Conservation (phyloP, 768 basidiomycete species). For the Rhizopogon sp. region DNA sequence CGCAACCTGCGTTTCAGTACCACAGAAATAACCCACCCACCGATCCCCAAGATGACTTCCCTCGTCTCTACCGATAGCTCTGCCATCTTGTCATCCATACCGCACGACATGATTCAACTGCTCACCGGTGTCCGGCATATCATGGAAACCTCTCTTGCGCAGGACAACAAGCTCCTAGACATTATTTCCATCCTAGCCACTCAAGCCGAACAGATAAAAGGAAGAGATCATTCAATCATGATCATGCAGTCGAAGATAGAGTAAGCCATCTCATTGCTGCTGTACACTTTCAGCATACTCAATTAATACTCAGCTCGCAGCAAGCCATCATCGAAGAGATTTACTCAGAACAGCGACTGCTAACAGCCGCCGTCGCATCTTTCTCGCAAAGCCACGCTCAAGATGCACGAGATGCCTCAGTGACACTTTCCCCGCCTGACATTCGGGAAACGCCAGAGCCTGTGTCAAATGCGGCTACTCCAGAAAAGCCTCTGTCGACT, state of each 20-base stretch:
- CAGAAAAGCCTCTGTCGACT: neutral
- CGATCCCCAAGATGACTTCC: neutral
- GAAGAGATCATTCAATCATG: neutral
- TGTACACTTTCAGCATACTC: neutral
- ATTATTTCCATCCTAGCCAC: neutral
- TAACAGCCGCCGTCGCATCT: neutral
- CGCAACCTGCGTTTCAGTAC: neutral
- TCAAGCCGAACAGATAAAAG: neutral
- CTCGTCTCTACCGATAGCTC: neutral
- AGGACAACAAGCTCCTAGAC: neutral
- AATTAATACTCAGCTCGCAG: neutral
- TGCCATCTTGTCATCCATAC: neutral
- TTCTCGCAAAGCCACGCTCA: neutral
- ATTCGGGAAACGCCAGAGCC: neutral
- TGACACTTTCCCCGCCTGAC: neutral
- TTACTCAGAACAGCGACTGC: neutral
- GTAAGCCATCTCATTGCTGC: neutral
- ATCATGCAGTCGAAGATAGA: neutral
- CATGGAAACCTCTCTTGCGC: neutral
- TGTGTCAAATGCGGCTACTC: neutral
- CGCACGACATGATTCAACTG: neutral
- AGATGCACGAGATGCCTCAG: neutral
- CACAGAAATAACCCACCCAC: neutral
- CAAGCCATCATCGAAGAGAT: neutral
- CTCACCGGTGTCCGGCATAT: neutral